Conservation (phyloP, 1,284 basidiomycete genomes). For the Abortiporus biennis region DNA sequence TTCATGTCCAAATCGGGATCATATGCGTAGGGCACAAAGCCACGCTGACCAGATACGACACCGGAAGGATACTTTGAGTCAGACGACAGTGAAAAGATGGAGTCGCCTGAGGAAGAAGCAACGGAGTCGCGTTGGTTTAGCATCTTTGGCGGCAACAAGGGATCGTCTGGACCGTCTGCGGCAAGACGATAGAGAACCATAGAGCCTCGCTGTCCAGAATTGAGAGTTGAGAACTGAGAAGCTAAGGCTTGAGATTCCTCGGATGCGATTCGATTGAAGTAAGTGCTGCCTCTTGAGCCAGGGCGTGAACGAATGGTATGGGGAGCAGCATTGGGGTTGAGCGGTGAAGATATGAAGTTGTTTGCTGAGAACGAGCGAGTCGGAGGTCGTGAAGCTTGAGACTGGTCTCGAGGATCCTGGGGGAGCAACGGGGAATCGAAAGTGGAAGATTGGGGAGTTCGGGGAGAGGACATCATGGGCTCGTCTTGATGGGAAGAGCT, state of each 20-base stretch:
- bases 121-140: constrained; percentile 32
- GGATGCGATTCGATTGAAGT: constrained; percentile 36
- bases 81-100: constrained; percentile 44
- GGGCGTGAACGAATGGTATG: constrained; percentile 23
- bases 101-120: constrained; percentile 39
- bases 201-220: constrained; percentile 36
- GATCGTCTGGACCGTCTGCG: constrained; percentile 29
- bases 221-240: constrained; percentile 18
- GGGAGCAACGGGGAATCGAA: constrained; percentile 24
- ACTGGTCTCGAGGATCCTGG: constrained; percentile 14
- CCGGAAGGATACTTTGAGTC: constrained; percentile 63
- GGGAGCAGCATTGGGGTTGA: constrained; percentile 34
- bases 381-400: constrained; percentile 18
- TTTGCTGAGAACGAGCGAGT: constrained; percentile 27
- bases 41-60: constrained; percentile 28
- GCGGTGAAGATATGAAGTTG: constrained; percentile 39
- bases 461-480: constrained; percentile 12
- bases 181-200: constrained; percentile 68
- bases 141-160: constrained; percentile 25
- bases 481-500: constrained; percentile 20
- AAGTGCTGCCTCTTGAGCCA: constrained; percentile 26
- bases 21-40: constrained; percentile 61
- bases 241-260: constrained; percentile 40
- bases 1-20: constrained; percentile 55
- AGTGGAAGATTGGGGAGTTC: constrained; percentile 20